Evolutionary conservation across 2,329 filamentous ascomycete species (phyloP).

Genomic region (Aaosphaeria arxii): DNA sequence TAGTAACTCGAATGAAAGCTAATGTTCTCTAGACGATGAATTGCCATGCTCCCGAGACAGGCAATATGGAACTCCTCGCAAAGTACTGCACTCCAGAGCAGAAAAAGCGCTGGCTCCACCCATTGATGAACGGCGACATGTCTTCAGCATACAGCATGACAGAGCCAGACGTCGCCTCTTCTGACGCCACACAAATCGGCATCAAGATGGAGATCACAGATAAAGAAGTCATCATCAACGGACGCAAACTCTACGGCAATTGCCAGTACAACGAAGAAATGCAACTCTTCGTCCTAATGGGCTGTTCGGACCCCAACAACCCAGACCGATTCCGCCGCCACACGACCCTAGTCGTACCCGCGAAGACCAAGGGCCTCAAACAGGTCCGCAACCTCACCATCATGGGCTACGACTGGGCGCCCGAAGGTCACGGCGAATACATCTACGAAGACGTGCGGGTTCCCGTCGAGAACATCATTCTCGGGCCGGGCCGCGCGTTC

Average conservation of each 20-base stretch:
- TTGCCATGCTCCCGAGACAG: conserved; percentile 49
- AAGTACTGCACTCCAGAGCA: conserved; percentile 52
- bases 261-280: conserved; percentile 38
- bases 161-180: conserved; percentile 50
- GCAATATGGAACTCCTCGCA: conserved; percentile 53
- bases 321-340: conserved; percentile 40
- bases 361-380: conserved; percentile 36
- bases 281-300: conserved; percentile 36
- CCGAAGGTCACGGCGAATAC: conserved; percentile 43
- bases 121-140: conserved; percentile 49
- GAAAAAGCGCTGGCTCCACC: conserved; percentile 50
- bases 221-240: conserved; percentile 41
- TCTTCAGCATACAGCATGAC: conserved; percentile 53
- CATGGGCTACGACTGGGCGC: conserved; percentile 44
- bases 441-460: conserved; percentile 42
- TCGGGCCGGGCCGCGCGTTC: conserved; percentile 42
- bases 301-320: conserved; percentile 40
- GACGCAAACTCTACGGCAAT: conserved; percentile 42
- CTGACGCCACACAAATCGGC: conserved; percentile 50
- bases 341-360: conserved; percentile 40
- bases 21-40: conserved; percentile 38
- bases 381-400: conserved; percentile 41
- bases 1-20: neutral
- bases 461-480: conserved; percentile 40
- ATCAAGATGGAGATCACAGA: conserved; percentile 35